Conservation (phyloP, 176 grass and related monocot species). For the Melocanna baccifera region DNA sequence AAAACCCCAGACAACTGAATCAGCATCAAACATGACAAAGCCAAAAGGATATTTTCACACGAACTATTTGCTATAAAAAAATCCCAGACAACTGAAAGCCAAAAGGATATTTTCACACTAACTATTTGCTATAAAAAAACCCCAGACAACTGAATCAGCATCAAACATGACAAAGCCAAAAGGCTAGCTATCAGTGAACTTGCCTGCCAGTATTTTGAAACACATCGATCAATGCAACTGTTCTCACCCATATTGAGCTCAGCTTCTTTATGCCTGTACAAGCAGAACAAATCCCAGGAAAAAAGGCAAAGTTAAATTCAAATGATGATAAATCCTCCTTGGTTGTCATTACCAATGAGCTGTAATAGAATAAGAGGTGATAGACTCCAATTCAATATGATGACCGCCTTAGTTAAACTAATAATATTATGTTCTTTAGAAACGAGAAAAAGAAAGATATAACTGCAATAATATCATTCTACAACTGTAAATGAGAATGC, state of each 20-base stretch:
- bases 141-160: not conserved
- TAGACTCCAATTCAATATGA: not conserved
- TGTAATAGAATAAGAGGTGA: not conserved
- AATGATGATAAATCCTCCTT: not conserved
- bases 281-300: slow-evolving; percentile 7
- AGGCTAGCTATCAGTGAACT: slow-evolving; percentile 19
- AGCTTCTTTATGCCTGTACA: slow-evolving; percentile 82
- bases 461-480: not conserved
- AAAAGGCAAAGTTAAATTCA: not conserved
- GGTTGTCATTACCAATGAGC: not conserved
- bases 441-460: not conserved
- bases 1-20: not conserved
- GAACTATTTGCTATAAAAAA: slow-evolving; percentile 3
- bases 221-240: slow-evolving; percentile 97
- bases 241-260: slow-evolving; percentile 99
- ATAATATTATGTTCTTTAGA: not conserved
- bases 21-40: not conserved
- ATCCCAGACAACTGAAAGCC: not conserved
- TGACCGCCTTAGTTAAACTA: not conserved
- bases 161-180: not conserved
- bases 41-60: not conserved
- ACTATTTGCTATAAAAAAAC: not conserved
- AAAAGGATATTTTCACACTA: not conserved
- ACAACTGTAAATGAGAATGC: not conserved
- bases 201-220: slow-evolving; percentile 97